Conservation (phyloP, 1,139 yeast genomes). For the Yamadazyma oceani region DNA sequence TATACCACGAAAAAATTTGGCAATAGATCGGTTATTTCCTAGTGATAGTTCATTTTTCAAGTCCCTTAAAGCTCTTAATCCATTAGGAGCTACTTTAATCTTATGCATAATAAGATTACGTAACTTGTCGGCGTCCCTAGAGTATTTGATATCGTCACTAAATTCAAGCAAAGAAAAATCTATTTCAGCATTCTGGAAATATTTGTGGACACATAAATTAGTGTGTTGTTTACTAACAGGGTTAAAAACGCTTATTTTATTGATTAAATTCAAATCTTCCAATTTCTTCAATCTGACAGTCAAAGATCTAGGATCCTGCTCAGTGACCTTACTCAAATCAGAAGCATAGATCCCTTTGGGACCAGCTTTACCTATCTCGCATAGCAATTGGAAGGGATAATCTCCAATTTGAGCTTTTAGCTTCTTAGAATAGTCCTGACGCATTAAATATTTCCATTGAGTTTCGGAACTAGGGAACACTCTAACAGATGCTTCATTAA, state of each 20-base stretch:
- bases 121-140: constrained; percentile 32
- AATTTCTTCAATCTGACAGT: constrained; percentile 60
- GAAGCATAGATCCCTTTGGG: constrained; percentile 58
- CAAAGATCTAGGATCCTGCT: constrained; percentile 72
- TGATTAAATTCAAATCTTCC: constrained; percentile 48
- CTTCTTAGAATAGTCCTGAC: constrained; percentile 34
- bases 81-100: constrained; percentile 64
- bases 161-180: constrained; percentile 32
- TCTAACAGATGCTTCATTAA: constrained; percentile 18
- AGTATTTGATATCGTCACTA: constrained; percentile 26
- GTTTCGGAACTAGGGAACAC: constrained; percentile 38
- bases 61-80: constrained; percentile 65
- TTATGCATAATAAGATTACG: constrained; percentile 48
- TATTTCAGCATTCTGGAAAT: constrained; percentile 38
- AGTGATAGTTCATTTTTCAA: constrained; percentile 61
- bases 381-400: constrained; percentile 40
- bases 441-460: constrained; percentile 44
- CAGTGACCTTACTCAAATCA: constrained; percentile 53
- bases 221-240: constrained; percentile 50
- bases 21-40: constrained; percentile 41
- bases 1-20: constrained; percentile 53
- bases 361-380: constrained; percentile 56
- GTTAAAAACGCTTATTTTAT: constrained; percentile 39
- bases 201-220: constrained; percentile 45
- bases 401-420: constrained; percentile 38